Evolutionary conservation across 345 rosid species (phyloP).

Genomic region (Cardamine resedifolia): DNA sequence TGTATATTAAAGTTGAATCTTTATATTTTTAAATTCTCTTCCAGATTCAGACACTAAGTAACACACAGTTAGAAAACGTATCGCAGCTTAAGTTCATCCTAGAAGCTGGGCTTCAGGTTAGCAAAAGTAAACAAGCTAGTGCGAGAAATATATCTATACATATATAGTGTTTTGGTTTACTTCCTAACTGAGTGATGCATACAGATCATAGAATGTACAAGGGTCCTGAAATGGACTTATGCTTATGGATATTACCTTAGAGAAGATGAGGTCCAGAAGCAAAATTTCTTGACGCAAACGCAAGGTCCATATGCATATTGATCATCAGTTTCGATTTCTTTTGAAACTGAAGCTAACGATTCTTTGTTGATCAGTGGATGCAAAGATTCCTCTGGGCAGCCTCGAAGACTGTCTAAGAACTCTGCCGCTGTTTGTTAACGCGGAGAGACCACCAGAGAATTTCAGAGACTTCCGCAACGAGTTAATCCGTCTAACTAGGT

Average conservation of each 20-base stretch:
- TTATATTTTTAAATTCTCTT: neutral
- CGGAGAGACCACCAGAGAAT: slow-evolving; percentile 36
- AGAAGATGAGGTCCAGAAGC: slow-evolving; percentile 55
- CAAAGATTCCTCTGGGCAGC: neutral
- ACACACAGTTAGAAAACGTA: slow-evolving; percentile 54
- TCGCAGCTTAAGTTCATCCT: slow-evolving; percentile 72
- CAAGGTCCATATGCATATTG: slow-evolving; percentile 49
- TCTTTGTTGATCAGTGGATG: slow-evolving; percentile 16
- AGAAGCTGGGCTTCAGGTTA: slow-evolving; percentile 74
- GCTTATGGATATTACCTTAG: slow-evolving; percentile 73
- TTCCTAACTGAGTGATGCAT: slow-evolving; percentile 34
- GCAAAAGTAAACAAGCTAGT: slow-evolving; percentile 23
- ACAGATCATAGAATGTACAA: slow-evolving; percentile 67
- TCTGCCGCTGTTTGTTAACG: neutral
- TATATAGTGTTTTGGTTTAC: neutral
- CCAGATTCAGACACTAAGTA: slow-evolving; percentile 54
- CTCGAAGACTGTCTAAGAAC: slow-evolving; percentile 1
- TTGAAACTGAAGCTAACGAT: neutral
- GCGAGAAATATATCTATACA: neutral
- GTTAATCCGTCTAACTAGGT: slow-evolving; percentile 68
- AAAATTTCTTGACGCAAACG: slow-evolving; percentile 53
- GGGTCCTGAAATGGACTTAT: slow-evolving; percentile 81
- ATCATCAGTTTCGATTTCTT: neutral
- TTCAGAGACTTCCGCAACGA: slow-evolving; percentile 60
- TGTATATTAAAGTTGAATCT: neutral